These are phyloP conservation scores for Cutaneotrichosporon dermatis DNA, from an alignment of 1,284 basidiomycete genomes.

Conservation along the genomic window DNA sequence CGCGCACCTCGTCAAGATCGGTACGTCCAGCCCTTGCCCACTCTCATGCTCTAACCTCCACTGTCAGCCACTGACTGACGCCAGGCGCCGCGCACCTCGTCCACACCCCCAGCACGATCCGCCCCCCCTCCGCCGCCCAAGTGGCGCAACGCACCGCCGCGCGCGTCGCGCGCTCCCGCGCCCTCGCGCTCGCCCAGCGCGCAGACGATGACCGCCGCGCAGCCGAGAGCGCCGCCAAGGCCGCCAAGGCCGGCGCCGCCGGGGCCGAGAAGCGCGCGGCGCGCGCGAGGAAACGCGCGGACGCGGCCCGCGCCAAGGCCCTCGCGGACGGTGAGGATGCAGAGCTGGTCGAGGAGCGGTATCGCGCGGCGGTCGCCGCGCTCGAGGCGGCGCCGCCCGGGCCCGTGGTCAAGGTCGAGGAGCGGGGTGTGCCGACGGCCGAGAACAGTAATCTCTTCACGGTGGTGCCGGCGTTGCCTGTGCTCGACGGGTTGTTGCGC, in stretches of 20 bases:
- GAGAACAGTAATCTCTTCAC: slow-evolving; percentile 26
- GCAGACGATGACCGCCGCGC: slow-evolving; percentile 53
- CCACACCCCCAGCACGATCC: slow-evolving; percentile 63
- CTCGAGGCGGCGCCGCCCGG: not conserved
- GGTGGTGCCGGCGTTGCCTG: slow-evolving; percentile 19
- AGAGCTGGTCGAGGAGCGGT: slow-evolving; percentile 6
- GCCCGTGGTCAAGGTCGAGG: not conserved
- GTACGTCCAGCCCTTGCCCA: too few species aligned
- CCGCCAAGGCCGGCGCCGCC: slow-evolving; percentile 56
- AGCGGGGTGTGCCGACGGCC: slow-evolving; percentile 6
- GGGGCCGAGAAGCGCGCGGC: slow-evolving; percentile 60
- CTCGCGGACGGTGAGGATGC: slow-evolving; percentile 13
- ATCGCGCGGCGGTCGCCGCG: slow-evolving; percentile 5
- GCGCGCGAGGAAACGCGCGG: slow-evolving; percentile 53
- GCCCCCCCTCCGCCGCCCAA: slow-evolving; percentile 52
- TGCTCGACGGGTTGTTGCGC: slow-evolving; percentile 11
- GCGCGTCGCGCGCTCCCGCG: slow-evolving; percentile 24
- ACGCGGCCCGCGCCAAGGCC: slow-evolving; percentile 40
- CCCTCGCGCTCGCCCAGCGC: slow-evolving; percentile 10
- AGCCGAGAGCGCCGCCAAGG: slow-evolving; percentile 34
- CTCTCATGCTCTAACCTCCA: too few species aligned
- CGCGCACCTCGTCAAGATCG: slow-evolving; percentile 75
- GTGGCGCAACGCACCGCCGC: slow-evolving; percentile 39
- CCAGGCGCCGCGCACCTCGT: slow-evolving; percentile 70
- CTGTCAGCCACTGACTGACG: too few species aligned